Percentiles rank a stretch among this genome's conserved stretches.
phyloP scores from a whole-genome alignment of 306 rosid genomes.

The Trifolium dubium region DNA sequence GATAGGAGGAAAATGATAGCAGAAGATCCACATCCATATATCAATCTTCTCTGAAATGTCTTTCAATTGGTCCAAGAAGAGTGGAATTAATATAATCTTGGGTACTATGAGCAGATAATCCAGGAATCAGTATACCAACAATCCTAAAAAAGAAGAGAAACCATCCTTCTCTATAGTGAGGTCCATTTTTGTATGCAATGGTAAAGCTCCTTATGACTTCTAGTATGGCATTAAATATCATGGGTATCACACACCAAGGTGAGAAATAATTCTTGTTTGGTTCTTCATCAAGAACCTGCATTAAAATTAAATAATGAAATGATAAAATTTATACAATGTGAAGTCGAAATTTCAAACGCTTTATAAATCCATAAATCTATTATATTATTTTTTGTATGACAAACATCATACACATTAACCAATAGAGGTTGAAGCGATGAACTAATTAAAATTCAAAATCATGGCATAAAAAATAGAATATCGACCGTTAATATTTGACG shows the following conservation, averaged over 20 bases:
- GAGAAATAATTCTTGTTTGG: constrained; percentile 75
- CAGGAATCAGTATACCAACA: constrained; percentile 63
- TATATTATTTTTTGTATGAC: neutral
- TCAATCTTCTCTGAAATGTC: constrained; percentile 41
- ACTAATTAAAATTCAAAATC: no score
- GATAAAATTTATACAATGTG: neutral
- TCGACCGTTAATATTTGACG: no score
- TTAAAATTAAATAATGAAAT: neutral
- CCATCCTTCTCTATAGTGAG: constrained; percentile 59
- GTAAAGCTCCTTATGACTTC: constrained; percentile 78
- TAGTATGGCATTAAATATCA: constrained; percentile 50
- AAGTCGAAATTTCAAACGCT: no score
- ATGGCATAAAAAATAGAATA: no score
- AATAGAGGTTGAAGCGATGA: neutral
- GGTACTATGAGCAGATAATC: constrained; percentile 63
- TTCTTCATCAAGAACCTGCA: constrained; percentile 68
- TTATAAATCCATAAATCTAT: no score
- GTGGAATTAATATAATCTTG: constrained; percentile 80
- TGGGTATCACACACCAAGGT: constrained; percentile 47
- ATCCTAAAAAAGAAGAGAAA: constrained; percentile 56
- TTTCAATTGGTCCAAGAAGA: constrained; percentile 54
- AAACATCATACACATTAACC: neutral
- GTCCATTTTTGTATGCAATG: constrained; percentile 47
- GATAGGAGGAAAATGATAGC: no score
- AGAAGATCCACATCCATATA: neutral